phyloP scores from a whole-genome alignment of 2,329 filamentous ascomycete genomes.

The Calonectria multiphialidica region DNA sequence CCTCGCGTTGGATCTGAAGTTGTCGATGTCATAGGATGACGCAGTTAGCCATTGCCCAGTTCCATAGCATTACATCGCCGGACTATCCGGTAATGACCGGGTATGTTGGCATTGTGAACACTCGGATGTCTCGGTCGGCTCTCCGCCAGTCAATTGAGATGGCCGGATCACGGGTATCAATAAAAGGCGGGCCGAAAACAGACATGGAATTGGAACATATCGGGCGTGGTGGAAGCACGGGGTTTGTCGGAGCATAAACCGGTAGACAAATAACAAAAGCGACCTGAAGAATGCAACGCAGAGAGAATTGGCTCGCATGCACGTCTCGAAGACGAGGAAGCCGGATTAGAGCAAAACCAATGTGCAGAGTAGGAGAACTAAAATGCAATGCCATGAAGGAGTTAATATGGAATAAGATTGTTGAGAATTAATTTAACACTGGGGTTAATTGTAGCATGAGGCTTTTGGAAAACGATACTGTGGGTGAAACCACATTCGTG shows the following conservation, averaged over 20 bases:
- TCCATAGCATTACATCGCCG: background rate
- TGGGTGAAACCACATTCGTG: background rate
- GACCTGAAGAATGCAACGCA: background rate
- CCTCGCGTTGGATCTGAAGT: background rate
- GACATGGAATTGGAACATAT: background rate
- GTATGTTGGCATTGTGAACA: background rate
- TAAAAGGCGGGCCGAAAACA: background rate
- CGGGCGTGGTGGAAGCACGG: background rate
- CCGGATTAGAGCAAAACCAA: background rate
- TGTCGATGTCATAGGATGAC: background rate
- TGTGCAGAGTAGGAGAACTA: background rate
- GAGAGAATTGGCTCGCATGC: background rate
- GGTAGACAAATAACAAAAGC: background rate
- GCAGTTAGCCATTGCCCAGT: background rate
- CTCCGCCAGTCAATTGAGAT: background rate
- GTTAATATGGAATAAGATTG: background rate
- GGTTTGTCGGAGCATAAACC: background rate
- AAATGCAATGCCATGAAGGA: background rate
- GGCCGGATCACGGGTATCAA: background rate
- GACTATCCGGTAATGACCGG: background rate
- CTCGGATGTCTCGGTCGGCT: conserved; percentile 4
- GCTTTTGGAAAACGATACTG: background rate
- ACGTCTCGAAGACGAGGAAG: background rate
- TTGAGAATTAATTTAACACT: background rate
- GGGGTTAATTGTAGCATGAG: background rate